Conservation (phyloP, 192 early-diverging fungal species). For the Coemansia sp. region DNA sequence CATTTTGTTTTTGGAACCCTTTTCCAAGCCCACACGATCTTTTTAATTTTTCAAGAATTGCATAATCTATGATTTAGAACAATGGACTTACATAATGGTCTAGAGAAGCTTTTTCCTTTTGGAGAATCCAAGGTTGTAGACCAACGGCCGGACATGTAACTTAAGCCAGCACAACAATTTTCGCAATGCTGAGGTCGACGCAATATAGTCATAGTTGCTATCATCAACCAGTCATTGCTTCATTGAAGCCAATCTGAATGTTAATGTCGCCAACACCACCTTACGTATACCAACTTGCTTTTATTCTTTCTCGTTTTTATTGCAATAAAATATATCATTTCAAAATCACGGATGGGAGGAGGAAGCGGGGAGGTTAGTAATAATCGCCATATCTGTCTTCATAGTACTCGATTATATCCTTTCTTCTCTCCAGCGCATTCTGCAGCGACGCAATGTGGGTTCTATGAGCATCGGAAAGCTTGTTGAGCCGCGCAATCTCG, state of each 20-base stretch:
- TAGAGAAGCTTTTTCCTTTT: too few relatives aligned
- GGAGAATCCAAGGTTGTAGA: constrained; percentile 4
- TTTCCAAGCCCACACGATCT: too few relatives aligned
- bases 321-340: too few relatives aligned
- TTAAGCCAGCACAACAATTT: constrained; percentile 18
- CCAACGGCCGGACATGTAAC: neutral
- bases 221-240: constrained; percentile 37
- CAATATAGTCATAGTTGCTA: constrained; percentile 23
- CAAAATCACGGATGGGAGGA: neutral
- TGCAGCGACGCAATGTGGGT: constrained; percentile 21
- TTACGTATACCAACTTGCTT: neutral
- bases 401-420: constrained; percentile 1
- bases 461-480: constrained; percentile 12
- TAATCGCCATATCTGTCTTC: neutral
- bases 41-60: too few relatives aligned
- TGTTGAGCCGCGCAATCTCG: constrained; percentile 8
- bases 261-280: neutral
- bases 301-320: neutral
- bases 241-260: constrained; percentile 18
- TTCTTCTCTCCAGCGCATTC: constrained; percentile 12
- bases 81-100: too few relatives aligned
- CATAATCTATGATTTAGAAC: too few relatives aligned
- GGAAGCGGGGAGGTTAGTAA: neutral
- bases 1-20: too few relatives aligned
- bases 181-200: neutral